Percentiles rank a stretch among this genome's conserved stretches.
Evolutionary conservation across 1,284 basidiomycete genomes (phyloP).

Genomic region (Peniophora sp.): DNA sequence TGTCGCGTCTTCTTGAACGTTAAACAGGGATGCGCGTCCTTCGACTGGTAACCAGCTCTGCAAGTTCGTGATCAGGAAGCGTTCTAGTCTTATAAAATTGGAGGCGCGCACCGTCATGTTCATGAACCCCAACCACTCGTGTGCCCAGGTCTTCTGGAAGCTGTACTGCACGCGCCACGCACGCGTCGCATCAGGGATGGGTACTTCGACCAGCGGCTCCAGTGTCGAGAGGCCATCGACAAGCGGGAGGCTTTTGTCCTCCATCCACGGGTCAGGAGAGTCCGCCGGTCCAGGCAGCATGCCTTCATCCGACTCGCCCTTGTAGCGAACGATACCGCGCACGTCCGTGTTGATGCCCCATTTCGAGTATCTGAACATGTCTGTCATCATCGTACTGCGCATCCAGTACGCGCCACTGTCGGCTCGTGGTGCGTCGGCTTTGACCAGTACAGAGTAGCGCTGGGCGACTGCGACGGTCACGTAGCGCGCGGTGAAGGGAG

Average conservation of each 20-base stretch:
- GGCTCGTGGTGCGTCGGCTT: conserved; percentile 23
- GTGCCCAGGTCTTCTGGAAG: conserved; percentile 25
- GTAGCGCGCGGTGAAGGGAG: conserved; percentile 27
- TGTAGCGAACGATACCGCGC: conserved; percentile 25
- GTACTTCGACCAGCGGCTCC: neutral
- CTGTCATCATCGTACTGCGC: conserved; percentile 29
- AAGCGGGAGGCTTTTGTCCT: conserved; percentile 9
- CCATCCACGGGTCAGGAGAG: conserved; percentile 19
- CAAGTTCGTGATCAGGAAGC: neutral
- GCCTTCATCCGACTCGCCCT: neutral
- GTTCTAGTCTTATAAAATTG: neutral
- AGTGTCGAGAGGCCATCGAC: neutral
- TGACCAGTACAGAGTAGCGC: conserved; percentile 38
- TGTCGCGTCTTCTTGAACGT: conserved; percentile 11
- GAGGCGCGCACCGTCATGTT: conserved; percentile 23
- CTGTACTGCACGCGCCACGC: conserved; percentile 20
- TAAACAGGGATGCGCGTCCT: conserved; percentile 19
- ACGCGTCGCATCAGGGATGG: conserved; percentile 9
- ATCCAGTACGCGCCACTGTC: conserved; percentile 28
- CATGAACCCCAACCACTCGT: conserved; percentile 29
- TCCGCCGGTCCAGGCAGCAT: conserved; percentile 15
- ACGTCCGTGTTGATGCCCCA: conserved; percentile 24
- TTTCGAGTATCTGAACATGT: conserved; percentile 25
- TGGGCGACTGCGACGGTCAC: conserved; percentile 35
- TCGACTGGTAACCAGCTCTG: conserved; percentile 25